Evolutionary conservation across 2,329 filamentous ascomycete species (phyloP).

Genomic region (Microdochium bolleyi): DNA sequence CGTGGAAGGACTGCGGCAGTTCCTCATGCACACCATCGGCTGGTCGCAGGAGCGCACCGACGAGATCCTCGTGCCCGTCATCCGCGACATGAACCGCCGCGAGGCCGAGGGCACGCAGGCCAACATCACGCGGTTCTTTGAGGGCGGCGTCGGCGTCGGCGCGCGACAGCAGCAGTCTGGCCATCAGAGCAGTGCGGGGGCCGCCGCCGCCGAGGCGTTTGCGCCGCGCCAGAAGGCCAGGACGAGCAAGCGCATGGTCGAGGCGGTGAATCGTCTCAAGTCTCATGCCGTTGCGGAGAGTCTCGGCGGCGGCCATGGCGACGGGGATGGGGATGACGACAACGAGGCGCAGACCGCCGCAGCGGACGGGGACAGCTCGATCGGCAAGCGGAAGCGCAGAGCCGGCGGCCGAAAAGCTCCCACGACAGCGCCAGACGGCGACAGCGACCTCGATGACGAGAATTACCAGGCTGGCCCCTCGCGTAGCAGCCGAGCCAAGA

Average conservation of each 20-base stretch:
- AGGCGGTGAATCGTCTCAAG: conserved; percentile 62
- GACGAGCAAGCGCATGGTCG: conserved; percentile 69
- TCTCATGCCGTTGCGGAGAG: conserved; percentile 34
- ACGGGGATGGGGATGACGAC: background rate
- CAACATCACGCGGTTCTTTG: conserved; percentile 92
- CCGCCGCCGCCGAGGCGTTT: no score
- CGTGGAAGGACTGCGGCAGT: conserved; percentile 73
- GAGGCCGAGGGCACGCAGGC: conserved; percentile 86
- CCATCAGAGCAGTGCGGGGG: conserved; percentile 17
- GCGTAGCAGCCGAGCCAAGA: conserved; percentile 1
- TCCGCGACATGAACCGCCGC: conserved; percentile 87
- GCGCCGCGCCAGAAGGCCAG: conserved; percentile 58
- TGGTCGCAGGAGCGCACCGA: conserved; percentile 91
- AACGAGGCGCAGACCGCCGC: conserved; percentile 12
- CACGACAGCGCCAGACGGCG: conserved; percentile 9
- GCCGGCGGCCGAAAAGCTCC: conserved; percentile 6
- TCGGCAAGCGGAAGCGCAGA: conserved; percentile 8
- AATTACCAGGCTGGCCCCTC: background rate
- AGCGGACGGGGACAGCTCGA: no score
- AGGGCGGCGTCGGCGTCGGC: conserved; percentile 63
- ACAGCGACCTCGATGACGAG: conserved; percentile 9
- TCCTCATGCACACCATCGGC: conserved; percentile 85
- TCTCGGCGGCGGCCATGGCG: background rate
- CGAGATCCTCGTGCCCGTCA: conserved; percentile 91
- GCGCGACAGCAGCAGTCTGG: conserved; percentile 23